Conservation (phyloP, 2,329 filamentous ascomycete species). For the Xylariaceae sp. region DNA sequence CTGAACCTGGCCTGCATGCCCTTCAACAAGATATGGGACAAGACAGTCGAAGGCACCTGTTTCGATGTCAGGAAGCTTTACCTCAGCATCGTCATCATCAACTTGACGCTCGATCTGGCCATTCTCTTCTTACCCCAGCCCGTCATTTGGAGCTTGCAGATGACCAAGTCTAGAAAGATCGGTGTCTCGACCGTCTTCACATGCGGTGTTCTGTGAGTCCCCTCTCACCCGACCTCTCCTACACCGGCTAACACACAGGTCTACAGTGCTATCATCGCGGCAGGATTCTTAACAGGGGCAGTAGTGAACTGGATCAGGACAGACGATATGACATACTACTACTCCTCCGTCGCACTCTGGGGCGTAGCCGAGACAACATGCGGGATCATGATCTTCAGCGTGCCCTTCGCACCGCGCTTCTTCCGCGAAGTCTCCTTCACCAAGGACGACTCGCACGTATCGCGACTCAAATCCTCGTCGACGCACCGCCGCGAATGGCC, state of each 20-base stretch:
- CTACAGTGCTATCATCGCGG: conserved; percentile 6
- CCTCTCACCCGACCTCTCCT: neutral
- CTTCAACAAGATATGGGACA: conserved; percentile 4
- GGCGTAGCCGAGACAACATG: conserved; percentile 16
- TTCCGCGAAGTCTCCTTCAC: neutral
- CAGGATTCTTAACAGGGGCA: conserved; percentile 6
- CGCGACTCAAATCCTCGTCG: neutral
- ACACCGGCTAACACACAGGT: neutral
- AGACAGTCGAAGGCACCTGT: conserved; percentile 5
- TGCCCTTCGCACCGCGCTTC: conserved; percentile 6
- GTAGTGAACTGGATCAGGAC: conserved; percentile 4
- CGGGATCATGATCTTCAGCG: conserved; percentile 13
- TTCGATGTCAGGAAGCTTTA: conserved; percentile 6
- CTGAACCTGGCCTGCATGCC: conserved; percentile 8
- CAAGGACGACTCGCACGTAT: neutral
- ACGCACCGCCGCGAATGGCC: neutral
- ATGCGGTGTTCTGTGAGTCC: conserved; percentile 7
- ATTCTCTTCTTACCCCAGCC: conserved; percentile 9
- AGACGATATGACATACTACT: conserved; percentile 15
- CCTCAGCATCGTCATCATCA: conserved; percentile 1
- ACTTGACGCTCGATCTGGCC: conserved; percentile 5
- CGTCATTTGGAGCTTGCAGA: conserved; percentile 6
- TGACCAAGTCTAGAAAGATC: neutral
- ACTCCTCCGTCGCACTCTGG: conserved; percentile 12
- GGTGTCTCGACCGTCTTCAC: conserved; percentile 5